phyloP scores from a whole-genome alignment of 352 stramenopile species.

The Phytophthora citrophthora region DNA sequence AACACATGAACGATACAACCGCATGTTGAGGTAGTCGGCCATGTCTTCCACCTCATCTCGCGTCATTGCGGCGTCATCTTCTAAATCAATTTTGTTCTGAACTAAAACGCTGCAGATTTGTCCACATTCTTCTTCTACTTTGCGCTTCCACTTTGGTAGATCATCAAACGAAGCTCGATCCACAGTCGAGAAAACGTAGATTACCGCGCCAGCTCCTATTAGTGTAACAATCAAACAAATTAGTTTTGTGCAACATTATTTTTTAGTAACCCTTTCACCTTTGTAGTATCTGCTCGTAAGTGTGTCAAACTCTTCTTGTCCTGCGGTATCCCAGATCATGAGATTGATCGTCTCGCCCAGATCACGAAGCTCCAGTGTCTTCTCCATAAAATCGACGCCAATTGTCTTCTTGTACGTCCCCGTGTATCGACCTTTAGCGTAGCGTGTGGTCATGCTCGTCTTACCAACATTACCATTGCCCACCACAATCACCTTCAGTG shows the following conservation, averaged over 20 bases:
- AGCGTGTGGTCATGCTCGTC: conserved; percentile 82
- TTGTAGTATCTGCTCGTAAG: conserved; percentile 86
- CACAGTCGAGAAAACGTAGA: conserved; percentile 82
- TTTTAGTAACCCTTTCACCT: conserved; percentile 10
- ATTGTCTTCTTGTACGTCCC: conserved; percentile 89
- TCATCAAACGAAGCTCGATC: conserved; percentile 78
- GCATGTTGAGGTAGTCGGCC: conserved; percentile 61
- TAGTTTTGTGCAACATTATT: neutral
- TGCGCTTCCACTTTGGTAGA: conserved; percentile 71
- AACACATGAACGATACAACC: conserved; percentile 67
- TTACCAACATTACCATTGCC: conserved; percentile 88
- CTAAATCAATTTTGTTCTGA: conserved; percentile 80
- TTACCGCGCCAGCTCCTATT: conserved; percentile 59
- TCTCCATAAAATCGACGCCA: conserved; percentile 87
- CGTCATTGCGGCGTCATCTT: conserved; percentile 66
- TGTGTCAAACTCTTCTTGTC: conserved; percentile 84
- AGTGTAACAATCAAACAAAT: neutral
- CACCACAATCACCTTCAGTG: conserved; percentile 84
- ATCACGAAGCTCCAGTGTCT: conserved; percentile 70
- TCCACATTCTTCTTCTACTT: conserved; percentile 74
- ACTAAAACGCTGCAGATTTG: conserved; percentile 71
- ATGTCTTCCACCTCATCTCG: conserved; percentile 69
- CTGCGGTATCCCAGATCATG: conserved; percentile 87
- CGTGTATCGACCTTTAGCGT: conserved; percentile 80
- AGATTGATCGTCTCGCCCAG: conserved; percentile 68